These are phyloP conservation scores for Drosera capensis DNA, from an alignment of 148 eudicot species.

Conservation along the genomic window DNA sequence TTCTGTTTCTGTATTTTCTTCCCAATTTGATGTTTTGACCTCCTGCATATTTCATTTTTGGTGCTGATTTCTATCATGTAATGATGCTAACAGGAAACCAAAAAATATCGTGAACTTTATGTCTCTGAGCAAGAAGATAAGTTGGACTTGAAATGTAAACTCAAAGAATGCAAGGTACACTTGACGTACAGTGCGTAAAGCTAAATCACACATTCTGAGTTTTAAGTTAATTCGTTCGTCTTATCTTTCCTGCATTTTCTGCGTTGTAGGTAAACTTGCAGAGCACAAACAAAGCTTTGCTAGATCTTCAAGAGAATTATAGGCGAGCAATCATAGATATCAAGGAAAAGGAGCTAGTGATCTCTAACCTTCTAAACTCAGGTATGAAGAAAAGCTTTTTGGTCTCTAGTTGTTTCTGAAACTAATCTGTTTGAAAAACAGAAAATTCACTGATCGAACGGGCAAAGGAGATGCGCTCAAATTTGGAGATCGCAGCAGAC, in stretches of 20 bases:
- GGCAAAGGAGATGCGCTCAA: slow-evolving; percentile 53
- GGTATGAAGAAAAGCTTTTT: slow-evolving; percentile 21
- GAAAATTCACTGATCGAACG: slow-evolving; percentile 43
- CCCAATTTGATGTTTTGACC: not conserved
- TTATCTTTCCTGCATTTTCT: not conserved
- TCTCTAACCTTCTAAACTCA: slow-evolving; percentile 47
- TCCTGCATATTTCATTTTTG: not conserved
- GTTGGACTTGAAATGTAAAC: slow-evolving; percentile 40
- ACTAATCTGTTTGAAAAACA: slow-evolving; percentile 12
- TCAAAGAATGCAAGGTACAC: slow-evolving; percentile 68
- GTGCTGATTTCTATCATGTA: no score
- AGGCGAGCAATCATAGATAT: slow-evolving; percentile 23
- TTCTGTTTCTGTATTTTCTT: no score
- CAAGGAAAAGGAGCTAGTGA: slow-evolving; percentile 49
- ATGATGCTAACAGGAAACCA: slow-evolving; percentile 59
- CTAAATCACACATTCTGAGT: no score
- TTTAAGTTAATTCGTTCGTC: not conserved
- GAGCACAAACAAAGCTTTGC: slow-evolving; percentile 28
- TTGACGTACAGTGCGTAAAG: no score
- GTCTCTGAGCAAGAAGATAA: slow-evolving; percentile 61
- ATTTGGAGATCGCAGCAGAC: slow-evolving; percentile 58
- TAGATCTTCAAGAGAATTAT: slow-evolving; percentile 48
- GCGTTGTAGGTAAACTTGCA: slow-evolving; percentile 37
- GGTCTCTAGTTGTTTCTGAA: not conserved
- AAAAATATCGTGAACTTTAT: slow-evolving; percentile 48